Base-by-base conservation (phyloP, 2,329 filamentous ascomycete genomes). In the Pyrenophora tritici-repentis region DNA sequence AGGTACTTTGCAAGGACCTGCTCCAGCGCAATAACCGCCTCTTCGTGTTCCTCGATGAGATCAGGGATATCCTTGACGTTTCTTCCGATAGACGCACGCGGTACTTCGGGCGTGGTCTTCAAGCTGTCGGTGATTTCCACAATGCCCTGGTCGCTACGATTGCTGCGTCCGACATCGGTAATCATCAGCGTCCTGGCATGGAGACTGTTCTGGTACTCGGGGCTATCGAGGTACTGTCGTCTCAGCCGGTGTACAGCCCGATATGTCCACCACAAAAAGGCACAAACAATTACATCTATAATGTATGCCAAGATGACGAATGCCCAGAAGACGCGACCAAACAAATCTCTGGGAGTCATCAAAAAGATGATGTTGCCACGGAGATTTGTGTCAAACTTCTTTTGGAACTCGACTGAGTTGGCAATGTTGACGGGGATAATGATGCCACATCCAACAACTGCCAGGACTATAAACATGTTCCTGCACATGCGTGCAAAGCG, bases 231-330 rank as follows among this genome's bases (percentile, higher is more conserved):
- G 66, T 95, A 97, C 35, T 83, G 77, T 52, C 90, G 84, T 55
- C 92, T 84, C 58, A 99, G 75, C 29, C 78, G 76, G 13, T 86
- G 74, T 16, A 99, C 82, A 40, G 85, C 87, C 26, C 83, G 82
- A 73, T 97, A 97, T 67, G 96, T 97, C 78, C 83, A 87, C 91
- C 91, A 99, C 22, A 99, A 17, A 62, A 95, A 96, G 46, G 81
- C 87, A 50, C 84, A 86, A 12, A 97, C 81, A 16, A 91, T 81
- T n/a, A 87, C 70, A 70, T 93, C 87, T 68, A 91, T 89, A 0
- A 86, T 56, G 77, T 83, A 87, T 4, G 83, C 81, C 43, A 80
- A 75, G 3, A 79, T 72, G 4, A 87, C 81, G 61, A 85, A 82
- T 36, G 79, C 80, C 85, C 85, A 87, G 35, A 83, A 78, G 0